phyloP scores from a whole-genome alignment of 805 yeast species.

The Maudiozyma barnettii region DNA sequence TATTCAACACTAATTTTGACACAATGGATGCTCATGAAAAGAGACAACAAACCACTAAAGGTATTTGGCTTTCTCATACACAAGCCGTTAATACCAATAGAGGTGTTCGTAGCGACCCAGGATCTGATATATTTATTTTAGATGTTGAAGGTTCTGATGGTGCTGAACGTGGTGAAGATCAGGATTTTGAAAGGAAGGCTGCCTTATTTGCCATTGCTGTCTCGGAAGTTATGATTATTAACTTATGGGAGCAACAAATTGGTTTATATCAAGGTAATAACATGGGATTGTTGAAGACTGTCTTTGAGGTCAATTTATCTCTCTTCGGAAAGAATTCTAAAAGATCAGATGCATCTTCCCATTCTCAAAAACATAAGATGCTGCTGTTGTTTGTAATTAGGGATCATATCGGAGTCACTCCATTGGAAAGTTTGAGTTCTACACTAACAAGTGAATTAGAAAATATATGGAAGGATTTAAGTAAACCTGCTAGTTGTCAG shows the following conservation, averaged over 20 bases:
- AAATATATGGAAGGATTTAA: constrained; percentile 68
- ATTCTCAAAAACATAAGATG: constrained; percentile 42
- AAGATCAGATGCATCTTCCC: background rate
- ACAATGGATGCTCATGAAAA: constrained; percentile 76
- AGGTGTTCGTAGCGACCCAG: constrained; percentile 5
- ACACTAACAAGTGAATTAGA: constrained; percentile 64
- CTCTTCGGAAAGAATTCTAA: constrained; percentile 56
- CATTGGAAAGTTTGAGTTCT: constrained; percentile 56
- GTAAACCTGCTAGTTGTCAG: constrained; percentile 59
- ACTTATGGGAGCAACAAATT: constrained; percentile 95
- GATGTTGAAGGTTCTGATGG: constrained; percentile 99
- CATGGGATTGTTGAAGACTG: constrained; percentile 90
- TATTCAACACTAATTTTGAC: constrained; percentile 81
- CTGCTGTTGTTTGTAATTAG: constrained; percentile 79
- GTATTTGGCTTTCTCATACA: constrained; percentile 67
- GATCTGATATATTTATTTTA: constrained; percentile 57
- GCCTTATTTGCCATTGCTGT: constrained; percentile 92
- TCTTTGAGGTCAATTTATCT: constrained; percentile 87
- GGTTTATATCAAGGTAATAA: constrained; percentile 97
- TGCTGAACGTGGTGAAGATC: constrained; percentile 95
- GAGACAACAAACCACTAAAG: constrained; percentile 87
- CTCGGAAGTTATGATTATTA: constrained; percentile 80
- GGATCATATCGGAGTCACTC: constrained; percentile 84
- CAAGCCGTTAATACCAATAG: constrained; percentile 28
- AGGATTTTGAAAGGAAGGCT: constrained; percentile 94